A percentile compares a stretch with the other conserved stretches of the same genome.
phyloP scores from a whole-genome alignment of 2,329 filamentous ascomycete genomes.

The Colletotrichum sp. region DNA sequence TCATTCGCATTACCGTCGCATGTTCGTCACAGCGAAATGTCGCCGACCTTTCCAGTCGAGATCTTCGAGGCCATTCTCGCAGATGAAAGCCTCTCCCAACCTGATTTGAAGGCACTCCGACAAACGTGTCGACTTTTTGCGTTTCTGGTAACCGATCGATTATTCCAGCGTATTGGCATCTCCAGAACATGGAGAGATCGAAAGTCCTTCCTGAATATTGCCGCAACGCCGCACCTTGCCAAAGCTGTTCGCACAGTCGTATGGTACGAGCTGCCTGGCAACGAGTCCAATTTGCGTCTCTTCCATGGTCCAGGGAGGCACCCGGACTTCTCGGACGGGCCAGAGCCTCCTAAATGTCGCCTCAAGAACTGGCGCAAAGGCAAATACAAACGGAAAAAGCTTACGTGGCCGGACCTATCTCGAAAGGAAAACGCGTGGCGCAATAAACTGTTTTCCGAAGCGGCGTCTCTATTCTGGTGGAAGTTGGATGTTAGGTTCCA shows the following conservation, averaged over 20 bases:
- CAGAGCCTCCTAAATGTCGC: neutral
- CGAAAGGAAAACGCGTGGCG: neutral
- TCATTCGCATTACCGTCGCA: accelerated
- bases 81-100: neutral
- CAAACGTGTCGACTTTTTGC: neutral
- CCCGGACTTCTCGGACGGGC: neutral
- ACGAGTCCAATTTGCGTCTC: neutral
- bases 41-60: neutral
- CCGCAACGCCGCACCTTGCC: neutral
- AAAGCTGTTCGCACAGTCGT: neutral
- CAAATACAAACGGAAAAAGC: neutral
- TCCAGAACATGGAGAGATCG: neutral
- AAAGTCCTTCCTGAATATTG: neutral
- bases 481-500: neutral
- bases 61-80: neutral
- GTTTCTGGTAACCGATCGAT: neutral
- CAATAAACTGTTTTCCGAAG: neutral
- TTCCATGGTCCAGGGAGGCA: neutral
- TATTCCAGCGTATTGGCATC: neutral
- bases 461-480: neutral
- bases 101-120: neutral
- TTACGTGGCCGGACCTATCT: neutral
- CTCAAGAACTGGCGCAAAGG: neutral
- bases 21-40: neutral
- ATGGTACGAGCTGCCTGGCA: neutral